phyloP scores from a whole-genome alignment of 2,329 filamentous ascomycete genomes.

The Diplodia intermedia region DNA sequence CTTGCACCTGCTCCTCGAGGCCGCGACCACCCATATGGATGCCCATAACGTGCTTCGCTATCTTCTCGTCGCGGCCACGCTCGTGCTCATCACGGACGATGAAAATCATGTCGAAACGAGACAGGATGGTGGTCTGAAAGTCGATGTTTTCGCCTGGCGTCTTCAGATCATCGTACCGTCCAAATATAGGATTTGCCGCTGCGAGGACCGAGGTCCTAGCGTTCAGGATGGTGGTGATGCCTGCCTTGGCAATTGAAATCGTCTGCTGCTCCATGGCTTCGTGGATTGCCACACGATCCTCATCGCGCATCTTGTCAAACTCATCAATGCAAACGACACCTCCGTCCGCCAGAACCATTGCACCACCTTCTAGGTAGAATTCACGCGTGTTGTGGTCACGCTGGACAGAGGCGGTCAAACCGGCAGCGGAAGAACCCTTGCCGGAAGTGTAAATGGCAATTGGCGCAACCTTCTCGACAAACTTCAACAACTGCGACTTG shows the following conservation, averaged over 20 bases:
- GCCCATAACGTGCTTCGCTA: slow-evolving; percentile 95
- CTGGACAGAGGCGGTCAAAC: slow-evolving; percentile 95
- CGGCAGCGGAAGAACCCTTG: slow-evolving; percentile 94
- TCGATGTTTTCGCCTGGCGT: slow-evolving; percentile 98
- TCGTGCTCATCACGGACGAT: slow-evolving; percentile 97
- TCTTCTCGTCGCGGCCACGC: slow-evolving; percentile 84
- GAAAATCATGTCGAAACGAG: slow-evolving; percentile 99
- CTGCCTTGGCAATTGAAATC: slow-evolving; percentile 97
- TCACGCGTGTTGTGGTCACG: slow-evolving; percentile 94
- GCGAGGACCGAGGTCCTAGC: slow-evolving; percentile 93
- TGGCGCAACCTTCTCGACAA: slow-evolving; percentile 96
- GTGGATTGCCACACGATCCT: slow-evolving; percentile 97
- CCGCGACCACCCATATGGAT: slow-evolving; percentile 93
- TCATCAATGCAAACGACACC: slow-evolving; percentile 95
- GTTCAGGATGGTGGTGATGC: slow-evolving; percentile 97
- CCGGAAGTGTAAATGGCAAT: slow-evolving; percentile 97
- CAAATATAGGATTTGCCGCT: slow-evolving; percentile 96
- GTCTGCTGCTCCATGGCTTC: slow-evolving; percentile 99
- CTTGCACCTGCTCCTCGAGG: slow-evolving; percentile 79
- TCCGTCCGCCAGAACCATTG: slow-evolving; percentile 90
- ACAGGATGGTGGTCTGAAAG: slow-evolving; percentile 97
- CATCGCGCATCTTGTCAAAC: slow-evolving; percentile 99
- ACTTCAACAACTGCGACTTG: slow-evolving; percentile 97
- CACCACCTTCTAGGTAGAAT: slow-evolving; percentile 96
- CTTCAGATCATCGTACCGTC: slow-evolving; percentile 97